Evolutionary conservation across 2,329 filamentous ascomycete species (phyloP).

Genomic region (Fusarium verticillioides): DNA sequence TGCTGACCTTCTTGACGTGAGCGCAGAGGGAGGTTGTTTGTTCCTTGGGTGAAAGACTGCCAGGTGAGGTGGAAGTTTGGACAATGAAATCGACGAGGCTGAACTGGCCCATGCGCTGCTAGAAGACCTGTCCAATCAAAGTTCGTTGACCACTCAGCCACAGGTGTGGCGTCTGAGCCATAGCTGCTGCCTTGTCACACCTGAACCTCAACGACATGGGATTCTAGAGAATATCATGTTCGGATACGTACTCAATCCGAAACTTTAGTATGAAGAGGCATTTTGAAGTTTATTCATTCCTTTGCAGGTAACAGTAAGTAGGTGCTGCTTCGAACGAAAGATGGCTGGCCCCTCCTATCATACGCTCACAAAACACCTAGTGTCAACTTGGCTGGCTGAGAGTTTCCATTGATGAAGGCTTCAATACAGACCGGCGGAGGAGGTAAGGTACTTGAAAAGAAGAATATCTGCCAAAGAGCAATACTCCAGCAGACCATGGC

Average conservation of each 20-base stretch:
- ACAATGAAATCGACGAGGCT: constrained; percentile 40
- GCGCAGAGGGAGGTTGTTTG: constrained; percentile 23
- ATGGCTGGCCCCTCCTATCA: background rate
- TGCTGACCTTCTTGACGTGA: constrained; percentile 35
- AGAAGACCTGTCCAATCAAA: constrained; percentile 34
- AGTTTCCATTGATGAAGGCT: background rate
- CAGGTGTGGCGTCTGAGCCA: constrained; percentile 7
- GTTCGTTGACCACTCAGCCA: background rate
- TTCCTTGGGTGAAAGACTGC: constrained; percentile 16
- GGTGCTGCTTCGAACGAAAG: background rate
- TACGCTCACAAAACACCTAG: background rate
- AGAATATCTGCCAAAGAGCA: background rate
- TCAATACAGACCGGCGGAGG: background rate
- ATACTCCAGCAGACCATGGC: background rate
- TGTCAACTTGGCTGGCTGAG: background rate
- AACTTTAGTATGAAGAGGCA: background rate
- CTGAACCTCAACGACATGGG: background rate
- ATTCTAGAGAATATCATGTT: background rate
- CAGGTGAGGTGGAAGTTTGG: constrained; percentile 33
- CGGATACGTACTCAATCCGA: background rate
- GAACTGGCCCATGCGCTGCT: constrained; percentile 20
- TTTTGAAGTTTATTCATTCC: too few species aligned
- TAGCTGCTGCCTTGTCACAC: background rate
- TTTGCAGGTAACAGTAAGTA: background rate
- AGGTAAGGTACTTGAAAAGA: background rate